Base-by-base conservation (phyloP, 106 monocot genomes). In the Xerophyta viscosa region DNA sequence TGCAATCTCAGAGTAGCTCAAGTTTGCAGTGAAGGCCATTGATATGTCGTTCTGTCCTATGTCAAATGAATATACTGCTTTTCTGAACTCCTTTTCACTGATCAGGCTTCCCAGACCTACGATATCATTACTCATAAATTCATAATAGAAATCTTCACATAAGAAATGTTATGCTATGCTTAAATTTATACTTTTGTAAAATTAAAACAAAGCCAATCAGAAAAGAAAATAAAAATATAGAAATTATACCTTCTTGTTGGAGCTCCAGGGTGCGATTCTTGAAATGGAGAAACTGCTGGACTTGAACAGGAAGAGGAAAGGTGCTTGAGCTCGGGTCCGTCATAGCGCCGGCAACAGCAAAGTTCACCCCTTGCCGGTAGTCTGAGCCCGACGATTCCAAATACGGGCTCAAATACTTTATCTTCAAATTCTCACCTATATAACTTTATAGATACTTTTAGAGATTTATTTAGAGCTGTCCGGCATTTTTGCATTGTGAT, bases 241-340 rank as follows among this genome's bases (percentile, higher is more conserved):
- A 28, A 13, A 42, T 50, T 3, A 36, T 65, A 81, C 81, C 82
- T 57, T 29, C 50, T 0, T 60, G 42, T 10, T 37, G 26, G 33
- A 82, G 72, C 25, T 82, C 82, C 20, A 63, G 55, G 0, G 82
- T 77, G 22, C 69, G 71, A 20, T 82, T 82, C 29, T 77, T 71
- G 64, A 82, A 82, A 57, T 82, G 82, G 54, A 82, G 72, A 51
- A 82, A 77, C 27, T 82, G 82, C 10, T 27, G 26, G 9, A 77
- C 65, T 64, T 82, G 82, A 48, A 63, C 63, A 6, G 61, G 43
- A 43, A 82, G 62, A 29, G 77, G 41, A 44, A 77, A 69, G 26
- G 59, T 46, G 60, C 18, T 21, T 6, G 47, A 63, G 27, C 2
- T 63, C 19, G 17, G 0, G 1, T 45, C 27, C 20, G 60, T 73